These are phyloP conservation scores for Helicostylum pulchrum DNA, from an alignment of 192 early-diverging fungal genomes.

Conservation along the genomic window DNA sequence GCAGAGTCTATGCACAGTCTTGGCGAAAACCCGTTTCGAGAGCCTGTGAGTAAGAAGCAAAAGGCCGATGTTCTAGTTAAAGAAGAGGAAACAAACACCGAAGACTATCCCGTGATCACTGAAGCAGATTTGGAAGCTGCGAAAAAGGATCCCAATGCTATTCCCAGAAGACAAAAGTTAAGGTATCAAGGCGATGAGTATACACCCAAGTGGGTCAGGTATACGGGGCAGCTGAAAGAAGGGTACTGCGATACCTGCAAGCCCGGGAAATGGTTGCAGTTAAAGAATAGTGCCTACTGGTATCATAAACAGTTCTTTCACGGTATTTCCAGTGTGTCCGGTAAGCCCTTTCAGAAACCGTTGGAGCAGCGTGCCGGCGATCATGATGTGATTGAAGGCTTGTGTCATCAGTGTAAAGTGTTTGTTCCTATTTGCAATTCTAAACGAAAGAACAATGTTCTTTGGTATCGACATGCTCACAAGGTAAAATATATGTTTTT, in stretches of 20 bases:
- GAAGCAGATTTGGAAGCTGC: constrained; percentile 41
- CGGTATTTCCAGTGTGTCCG: constrained; percentile 82
- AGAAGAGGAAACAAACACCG: background rate
- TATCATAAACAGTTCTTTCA: constrained; percentile 88
- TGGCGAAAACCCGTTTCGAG: background rate
- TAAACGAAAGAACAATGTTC: constrained; percentile 71
- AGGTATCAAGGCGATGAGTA: constrained; percentile 71
- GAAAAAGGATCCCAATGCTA: constrained; percentile 45
- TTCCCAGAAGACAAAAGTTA: constrained; percentile 65
- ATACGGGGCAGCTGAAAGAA: constrained; percentile 70
- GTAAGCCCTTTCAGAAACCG: constrained; percentile 67
- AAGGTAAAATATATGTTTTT: constrained; percentile 39
- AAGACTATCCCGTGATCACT: constrained; percentile 24
- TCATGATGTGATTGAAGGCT: constrained; percentile 68
- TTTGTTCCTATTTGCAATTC: constrained; percentile 75
- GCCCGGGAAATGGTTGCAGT: constrained; percentile 82
- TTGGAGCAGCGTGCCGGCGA: constrained; percentile 61
- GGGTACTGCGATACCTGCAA: constrained; percentile 80
- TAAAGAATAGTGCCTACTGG: constrained; percentile 88
- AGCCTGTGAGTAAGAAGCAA: background rate
- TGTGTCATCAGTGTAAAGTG: constrained; percentile 77
- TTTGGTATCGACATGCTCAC: constrained; percentile 87
- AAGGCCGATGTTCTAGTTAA: background rate
- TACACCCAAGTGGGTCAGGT: constrained; percentile 80
- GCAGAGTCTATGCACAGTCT: background rate